Evolutionary conservation across 2,329 filamentous ascomycete genomes (phyloP), one percentile per base, ranked within the genome.

Genomic region (Colletotrichum melonis): DNA sequence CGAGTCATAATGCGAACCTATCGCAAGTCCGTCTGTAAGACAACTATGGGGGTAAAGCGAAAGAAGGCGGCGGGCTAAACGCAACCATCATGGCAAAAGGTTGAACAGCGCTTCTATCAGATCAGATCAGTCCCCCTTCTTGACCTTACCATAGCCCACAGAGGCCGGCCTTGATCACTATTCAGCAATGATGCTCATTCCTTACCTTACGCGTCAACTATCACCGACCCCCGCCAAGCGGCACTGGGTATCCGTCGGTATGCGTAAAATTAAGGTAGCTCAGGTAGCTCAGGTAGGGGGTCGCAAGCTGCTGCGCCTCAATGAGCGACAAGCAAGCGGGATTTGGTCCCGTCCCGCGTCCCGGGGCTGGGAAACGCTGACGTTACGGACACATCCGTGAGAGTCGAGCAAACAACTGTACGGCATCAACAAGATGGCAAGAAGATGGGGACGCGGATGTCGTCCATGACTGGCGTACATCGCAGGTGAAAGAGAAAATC

Each of bases 231-330:
- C 42, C 19, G 42, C 42, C 42, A 28, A 28, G 19, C 35, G 58
- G 35, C 35, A 42, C 58, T 5, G 4, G 12, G 19, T 16, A 46
- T 16, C 35, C 16, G 57, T 46, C 6, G 16, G 16, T 26, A 62
- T 28, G 35, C 35, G 35, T 62, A 35, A 26, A 46, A 62, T 42
- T 62, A 62, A 62, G 58, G 35, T 42, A 42, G 38, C 38, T 42
- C 38, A 42, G 38, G 38, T 62, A 46, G 35, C 35, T 35, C 22
- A 26, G 26, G 14, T 42, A 62, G 26, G 5, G 22, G 24, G 8
- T n/a, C 6, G 32, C 42, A 49, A 49, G 42, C 42, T 62, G 58
- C 58, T 62, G 58, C 58, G 58, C 58, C 58, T 62, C 58, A 12
- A 32, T 32, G 58, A 26, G 19, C 32, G 42, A 49, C 19, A 22